phyloP scores from a whole-genome alignment of 2,329 filamentous ascomycete species.

The Claviceps humidiphila region DNA sequence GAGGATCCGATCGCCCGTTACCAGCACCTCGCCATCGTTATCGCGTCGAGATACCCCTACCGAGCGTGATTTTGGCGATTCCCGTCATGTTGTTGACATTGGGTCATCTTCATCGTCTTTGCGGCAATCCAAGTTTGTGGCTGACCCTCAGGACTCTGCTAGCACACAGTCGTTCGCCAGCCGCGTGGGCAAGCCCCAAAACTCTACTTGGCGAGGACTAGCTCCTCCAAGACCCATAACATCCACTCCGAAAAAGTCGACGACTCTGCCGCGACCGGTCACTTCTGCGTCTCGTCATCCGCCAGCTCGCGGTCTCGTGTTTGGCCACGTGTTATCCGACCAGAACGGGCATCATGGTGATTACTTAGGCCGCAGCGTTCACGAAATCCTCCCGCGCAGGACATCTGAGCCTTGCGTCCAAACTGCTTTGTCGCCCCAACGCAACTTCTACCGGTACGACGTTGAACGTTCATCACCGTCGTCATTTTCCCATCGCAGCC shows the following conservation, averaged over 20 bases:
- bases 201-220: slow-evolving; percentile 18
- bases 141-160: slow-evolving; percentile 38
- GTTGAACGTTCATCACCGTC: slow-evolving; percentile 50
- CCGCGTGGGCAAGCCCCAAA: slow-evolving; percentile 41
- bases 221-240: slow-evolving; percentile 23
- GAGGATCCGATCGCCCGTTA: background rate
- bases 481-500: slow-evolving; percentile 48
- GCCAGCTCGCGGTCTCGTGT: slow-evolving; percentile 44
- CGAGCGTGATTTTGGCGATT: background rate
- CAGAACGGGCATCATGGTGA: slow-evolving; percentile 39
- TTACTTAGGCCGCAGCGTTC: slow-evolving; percentile 48
- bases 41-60: slow-evolving; percentile 8
- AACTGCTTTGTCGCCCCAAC: slow-evolving; percentile 34
- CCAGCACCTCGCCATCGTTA: background rate
- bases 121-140: slow-evolving; percentile 33
- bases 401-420: slow-evolving; percentile 60
- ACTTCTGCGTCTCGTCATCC: slow-evolving; percentile 20
- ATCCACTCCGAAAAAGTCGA: slow-evolving; percentile 19
- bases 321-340: slow-evolving; percentile 60
- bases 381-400: slow-evolving; percentile 38
- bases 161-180: slow-evolving; percentile 47
- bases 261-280: slow-evolving; percentile 20
- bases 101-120: slow-evolving; percentile 17
- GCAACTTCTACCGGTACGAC: slow-evolving; percentile 43
- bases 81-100: background rate